Conservation (phyloP, 768 basidiomycete species). For the Panellus pusillus region DNA sequence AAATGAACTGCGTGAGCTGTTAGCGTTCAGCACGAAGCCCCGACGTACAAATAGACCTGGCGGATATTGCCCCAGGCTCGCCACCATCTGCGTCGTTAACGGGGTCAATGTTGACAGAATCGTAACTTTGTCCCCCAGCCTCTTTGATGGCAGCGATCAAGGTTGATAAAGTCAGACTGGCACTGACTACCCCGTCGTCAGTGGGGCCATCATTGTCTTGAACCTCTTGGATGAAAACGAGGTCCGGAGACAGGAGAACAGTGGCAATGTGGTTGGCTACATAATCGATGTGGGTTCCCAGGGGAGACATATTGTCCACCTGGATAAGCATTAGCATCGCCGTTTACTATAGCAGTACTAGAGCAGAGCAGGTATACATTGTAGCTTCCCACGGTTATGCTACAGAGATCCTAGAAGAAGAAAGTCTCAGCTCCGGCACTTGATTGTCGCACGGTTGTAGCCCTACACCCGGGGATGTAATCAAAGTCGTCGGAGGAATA, state of each 20-base stretch:
- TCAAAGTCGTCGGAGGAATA: conserved; percentile 41
- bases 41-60: conserved; percentile 51
- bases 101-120: conserved; percentile 50
- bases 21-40: background rate
- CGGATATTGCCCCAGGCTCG: conserved; percentile 62
- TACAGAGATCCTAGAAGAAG: conserved; percentile 33
- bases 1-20: background rate
- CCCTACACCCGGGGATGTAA: conserved; percentile 22
- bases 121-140: conserved; percentile 44
- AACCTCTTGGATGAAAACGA: conserved; percentile 65
- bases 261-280: conserved; percentile 55
- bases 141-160: conserved; percentile 49
- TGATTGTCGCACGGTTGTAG: no score
- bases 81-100: conserved; percentile 56
- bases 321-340: conserved; percentile 20
- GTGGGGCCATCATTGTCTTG: conserved; percentile 57
- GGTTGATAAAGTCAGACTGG: conserved; percentile 51
- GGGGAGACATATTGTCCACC: conserved; percentile 59
- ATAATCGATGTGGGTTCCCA: conserved; percentile 44
- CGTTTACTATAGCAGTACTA: background rate
- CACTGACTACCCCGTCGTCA: conserved; percentile 53
- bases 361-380: conserved; percentile 37
- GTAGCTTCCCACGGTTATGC: conserved; percentile 58
- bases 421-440: no score
- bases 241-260: conserved; percentile 51